Evolutionary conservation across 2,329 filamentous ascomycete genomes (phyloP).

Genomic region (Paraconiothyrium sp.): DNA sequence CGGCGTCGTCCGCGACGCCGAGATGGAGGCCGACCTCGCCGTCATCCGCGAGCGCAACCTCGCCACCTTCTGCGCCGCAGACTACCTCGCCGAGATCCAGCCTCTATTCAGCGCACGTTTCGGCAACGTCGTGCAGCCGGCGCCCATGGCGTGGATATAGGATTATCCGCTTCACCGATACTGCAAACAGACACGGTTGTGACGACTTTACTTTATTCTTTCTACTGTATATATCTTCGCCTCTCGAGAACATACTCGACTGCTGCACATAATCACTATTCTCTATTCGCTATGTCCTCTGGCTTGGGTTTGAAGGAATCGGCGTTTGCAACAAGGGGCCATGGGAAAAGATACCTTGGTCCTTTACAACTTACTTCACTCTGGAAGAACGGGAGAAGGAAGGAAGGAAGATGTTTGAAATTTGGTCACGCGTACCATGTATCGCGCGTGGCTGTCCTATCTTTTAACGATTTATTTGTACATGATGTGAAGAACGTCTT

Average conservation of each 20-base stretch:
- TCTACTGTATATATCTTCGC: conserved; percentile 11
- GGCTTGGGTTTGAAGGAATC: background rate
- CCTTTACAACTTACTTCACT: too few species aligned
- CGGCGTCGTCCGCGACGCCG: conserved; percentile 64
- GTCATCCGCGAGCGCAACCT: conserved; percentile 76
- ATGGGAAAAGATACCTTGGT: too few species aligned
- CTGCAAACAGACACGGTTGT: background rate
- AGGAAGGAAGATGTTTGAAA: too few species aligned
- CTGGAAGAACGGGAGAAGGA: too few species aligned
- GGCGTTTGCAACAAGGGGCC: conserved; percentile 9
- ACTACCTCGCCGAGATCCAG: conserved; percentile 85
- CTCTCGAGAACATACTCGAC: background rate
- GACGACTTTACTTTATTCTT: conserved; percentile 8
- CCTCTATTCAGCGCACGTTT: conserved; percentile 58
- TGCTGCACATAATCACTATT: conserved; percentile 13
- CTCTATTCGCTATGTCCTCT: conserved; percentile 3
- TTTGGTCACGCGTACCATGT: too few species aligned
- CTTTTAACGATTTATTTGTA: too few species aligned
- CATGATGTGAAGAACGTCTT: too few species aligned
- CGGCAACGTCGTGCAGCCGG: conserved; percentile 30
- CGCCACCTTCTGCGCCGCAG: conserved; percentile 76
- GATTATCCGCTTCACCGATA: background rate
- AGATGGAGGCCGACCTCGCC: conserved; percentile 77
- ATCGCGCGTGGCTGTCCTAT: too few species aligned
- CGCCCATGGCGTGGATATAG: conserved; percentile 50